Conservation (phyloP, 2,329 filamentous ascomycete species). For the Plectosphaerella plurivora region DNA sequence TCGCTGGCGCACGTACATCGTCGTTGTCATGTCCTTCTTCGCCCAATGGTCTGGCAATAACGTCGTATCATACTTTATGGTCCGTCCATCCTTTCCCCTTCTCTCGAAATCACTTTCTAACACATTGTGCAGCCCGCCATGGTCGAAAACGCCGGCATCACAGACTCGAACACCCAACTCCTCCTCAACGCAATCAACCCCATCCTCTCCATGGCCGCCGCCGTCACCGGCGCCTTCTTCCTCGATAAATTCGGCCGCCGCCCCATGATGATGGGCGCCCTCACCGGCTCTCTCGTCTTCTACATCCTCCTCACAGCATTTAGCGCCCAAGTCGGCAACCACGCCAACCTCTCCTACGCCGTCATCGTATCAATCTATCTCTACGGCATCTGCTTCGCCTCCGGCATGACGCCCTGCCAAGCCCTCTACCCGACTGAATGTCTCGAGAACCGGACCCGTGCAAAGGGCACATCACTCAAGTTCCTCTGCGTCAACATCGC, state of each 20-base stretch:
- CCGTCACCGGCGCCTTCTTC: constrained; percentile 31
- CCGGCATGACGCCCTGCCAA: constrained; percentile 32
- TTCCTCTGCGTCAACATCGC: constrained; percentile 36
- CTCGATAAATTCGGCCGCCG: constrained; percentile 34
- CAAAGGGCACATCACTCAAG: constrained; percentile 34
- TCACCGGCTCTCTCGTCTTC: constrained; percentile 21
- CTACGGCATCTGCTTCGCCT: constrained; percentile 31
- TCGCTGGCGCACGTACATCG: constrained; percentile 44
- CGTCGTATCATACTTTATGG: constrained; percentile 34
- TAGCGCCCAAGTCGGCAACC: constrained; percentile 24
- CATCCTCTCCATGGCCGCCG: constrained; percentile 34
- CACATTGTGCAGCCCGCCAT: constrained; percentile 31
- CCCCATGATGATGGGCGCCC: constrained; percentile 31
- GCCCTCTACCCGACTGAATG: constrained; percentile 34
- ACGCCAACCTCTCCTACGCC: constrained; percentile 29
- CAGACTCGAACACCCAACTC: constrained; percentile 31
- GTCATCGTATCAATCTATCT: constrained; percentile 35
- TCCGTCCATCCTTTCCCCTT: not conserved
- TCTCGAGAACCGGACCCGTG: constrained; percentile 33
- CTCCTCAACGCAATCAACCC: constrained; percentile 41
- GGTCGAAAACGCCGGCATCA: constrained; percentile 35
- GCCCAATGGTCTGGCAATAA: constrained; percentile 43
- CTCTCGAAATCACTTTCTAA: constrained; percentile 2
- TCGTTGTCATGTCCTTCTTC: constrained; percentile 48
- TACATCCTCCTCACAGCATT: constrained; percentile 25